Evolutionary conservation across 106 monocot genomes (phyloP).

Genomic region (Platanthera guangdongensis): DNA sequence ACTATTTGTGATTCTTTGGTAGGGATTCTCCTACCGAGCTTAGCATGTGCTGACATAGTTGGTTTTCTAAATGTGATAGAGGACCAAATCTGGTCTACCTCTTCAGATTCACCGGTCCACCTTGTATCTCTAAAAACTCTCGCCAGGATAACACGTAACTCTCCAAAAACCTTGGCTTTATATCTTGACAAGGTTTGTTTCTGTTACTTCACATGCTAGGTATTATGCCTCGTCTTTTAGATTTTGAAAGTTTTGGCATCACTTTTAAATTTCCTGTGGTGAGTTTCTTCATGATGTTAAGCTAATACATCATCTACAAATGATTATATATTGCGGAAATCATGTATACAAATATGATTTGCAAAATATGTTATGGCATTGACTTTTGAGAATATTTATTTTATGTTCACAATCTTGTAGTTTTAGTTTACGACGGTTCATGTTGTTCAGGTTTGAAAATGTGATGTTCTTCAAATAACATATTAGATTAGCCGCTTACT

Average conservation of each 20-base stretch:
- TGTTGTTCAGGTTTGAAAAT: not conserved
- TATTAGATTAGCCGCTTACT: too few species aligned
- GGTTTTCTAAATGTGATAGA: constrained; percentile 79
- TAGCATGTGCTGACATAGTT: constrained; percentile 77
- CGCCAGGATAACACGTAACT: constrained; percentile 69
- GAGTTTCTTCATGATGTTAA: not conserved
- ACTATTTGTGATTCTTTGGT: constrained; percentile 72
- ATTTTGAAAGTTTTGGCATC: not conserved
- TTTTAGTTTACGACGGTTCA: not conserved
- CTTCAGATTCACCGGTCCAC: constrained; percentile 92
- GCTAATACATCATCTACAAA: not conserved
- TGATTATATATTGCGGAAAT: not conserved
- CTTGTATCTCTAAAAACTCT: constrained; percentile 65
- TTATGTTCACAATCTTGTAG: not conserved
- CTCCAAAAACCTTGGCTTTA: constrained; percentile 64
- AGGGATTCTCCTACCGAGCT: constrained; percentile 76
- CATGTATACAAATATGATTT: not conserved
- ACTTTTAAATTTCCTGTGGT: not conserved
- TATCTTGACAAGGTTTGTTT: constrained; percentile 78
- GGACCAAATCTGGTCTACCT: constrained; percentile 82
- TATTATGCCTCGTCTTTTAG: not conserved
- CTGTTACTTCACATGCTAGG: not conserved
- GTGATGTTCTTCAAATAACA: too few species aligned
- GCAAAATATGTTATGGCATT: not conserved
- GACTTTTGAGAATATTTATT: not conserved